Evolutionary conservation across 208 protist species (phyloP).

Genomic region (Acanthamoeba rhysodes): DNA sequence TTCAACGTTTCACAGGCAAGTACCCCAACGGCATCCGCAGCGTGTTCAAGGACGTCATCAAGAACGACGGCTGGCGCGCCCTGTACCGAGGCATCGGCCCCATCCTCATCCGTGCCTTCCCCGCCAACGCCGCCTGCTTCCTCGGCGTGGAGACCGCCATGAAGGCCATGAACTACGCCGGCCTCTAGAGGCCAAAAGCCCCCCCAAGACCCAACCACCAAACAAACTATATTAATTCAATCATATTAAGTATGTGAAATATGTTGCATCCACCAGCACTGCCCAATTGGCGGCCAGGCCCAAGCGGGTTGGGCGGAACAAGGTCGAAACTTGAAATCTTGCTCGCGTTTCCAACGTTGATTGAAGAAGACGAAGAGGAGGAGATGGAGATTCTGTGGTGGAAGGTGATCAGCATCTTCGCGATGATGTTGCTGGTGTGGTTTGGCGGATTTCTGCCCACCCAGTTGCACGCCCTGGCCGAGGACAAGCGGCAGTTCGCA

Average conservation of each 20-base stretch:
- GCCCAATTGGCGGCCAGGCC: neutral
- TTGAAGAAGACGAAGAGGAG: neutral
- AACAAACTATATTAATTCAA: too few relatives aligned
- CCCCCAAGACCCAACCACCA: too few relatives aligned
- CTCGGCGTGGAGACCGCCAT: slow-evolving; percentile 86
- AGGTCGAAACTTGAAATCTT: neutral
- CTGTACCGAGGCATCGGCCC: slow-evolving; percentile 85
- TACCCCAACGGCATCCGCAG: slow-evolving; percentile 85
- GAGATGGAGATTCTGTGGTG: slow-evolving; percentile 57
- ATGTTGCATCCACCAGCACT: neutral
- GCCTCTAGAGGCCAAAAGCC: neutral
- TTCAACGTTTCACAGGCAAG: neutral
- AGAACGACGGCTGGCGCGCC: slow-evolving; percentile 79
- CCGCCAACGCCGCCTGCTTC: slow-evolving; percentile 91
- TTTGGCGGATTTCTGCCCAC: slow-evolving; percentile 49
- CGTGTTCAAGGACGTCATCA: slow-evolving; percentile 84
- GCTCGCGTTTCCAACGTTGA: neutral
- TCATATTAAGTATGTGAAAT: too few relatives aligned
- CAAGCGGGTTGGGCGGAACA: neutral
- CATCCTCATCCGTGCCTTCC: slow-evolving; percentile 90
- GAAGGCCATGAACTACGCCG: slow-evolving; percentile 78
- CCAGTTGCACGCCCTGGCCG: slow-evolving; percentile 3
- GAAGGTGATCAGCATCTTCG: slow-evolving; percentile 67
- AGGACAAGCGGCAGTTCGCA: slow-evolving; percentile 14
- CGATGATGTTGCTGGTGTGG: slow-evolving; percentile 59